Evolutionary conservation across 805 yeast genomes (phyloP).

Genomic region (Candida hungchunana): DNA sequence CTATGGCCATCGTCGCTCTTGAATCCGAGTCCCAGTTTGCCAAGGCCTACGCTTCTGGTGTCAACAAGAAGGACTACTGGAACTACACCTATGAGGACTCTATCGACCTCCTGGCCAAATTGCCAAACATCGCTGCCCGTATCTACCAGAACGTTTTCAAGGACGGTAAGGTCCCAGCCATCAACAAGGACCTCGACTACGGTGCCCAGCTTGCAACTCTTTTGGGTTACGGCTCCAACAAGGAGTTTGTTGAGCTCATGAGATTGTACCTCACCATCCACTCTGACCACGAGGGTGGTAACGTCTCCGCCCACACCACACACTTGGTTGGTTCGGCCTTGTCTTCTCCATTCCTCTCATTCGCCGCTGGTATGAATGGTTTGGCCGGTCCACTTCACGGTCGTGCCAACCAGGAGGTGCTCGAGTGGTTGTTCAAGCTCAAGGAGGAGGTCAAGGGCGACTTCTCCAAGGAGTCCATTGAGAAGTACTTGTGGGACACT

Average conservation of each 20-base stretch:
- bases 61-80: slow-evolving; percentile 81
- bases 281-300: slow-evolving; percentile 90
- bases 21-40: slow-evolving; percentile 82
- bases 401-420: slow-evolving; percentile 83
- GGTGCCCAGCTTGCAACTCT: slow-evolving; percentile 59
- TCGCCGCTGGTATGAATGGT: slow-evolving; percentile 81
- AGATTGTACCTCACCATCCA: slow-evolving; percentile 79
- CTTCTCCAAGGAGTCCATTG: slow-evolving; percentile 62
- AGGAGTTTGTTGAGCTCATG: slow-evolving; percentile 73
- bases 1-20: slow-evolving; percentile 76
- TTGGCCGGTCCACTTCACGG: slow-evolving; percentile 88
- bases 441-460: slow-evolving; percentile 57
- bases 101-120: slow-evolving; percentile 73
- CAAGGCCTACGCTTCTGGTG: slow-evolving; percentile 82
- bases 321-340: slow-evolving; percentile 83
- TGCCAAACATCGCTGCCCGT: slow-evolving; percentile 77
- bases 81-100: slow-evolving; percentile 78
- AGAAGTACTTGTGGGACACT: slow-evolving; percentile 74
- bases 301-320: slow-evolving; percentile 83
- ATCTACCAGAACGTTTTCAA: slow-evolving; percentile 82
- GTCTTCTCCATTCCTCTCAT: slow-evolving; percentile 71
- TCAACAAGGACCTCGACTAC: slow-evolving; percentile 57
- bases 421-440: slow-evolving; percentile 74
- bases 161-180: slow-evolving; percentile 62
- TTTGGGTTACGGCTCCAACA: slow-evolving; percentile 53